These are phyloP conservation scores for Kondoa malvinella DNA, from an alignment of 768 basidiomycete genomes.

Conservation along the genomic window DNA sequence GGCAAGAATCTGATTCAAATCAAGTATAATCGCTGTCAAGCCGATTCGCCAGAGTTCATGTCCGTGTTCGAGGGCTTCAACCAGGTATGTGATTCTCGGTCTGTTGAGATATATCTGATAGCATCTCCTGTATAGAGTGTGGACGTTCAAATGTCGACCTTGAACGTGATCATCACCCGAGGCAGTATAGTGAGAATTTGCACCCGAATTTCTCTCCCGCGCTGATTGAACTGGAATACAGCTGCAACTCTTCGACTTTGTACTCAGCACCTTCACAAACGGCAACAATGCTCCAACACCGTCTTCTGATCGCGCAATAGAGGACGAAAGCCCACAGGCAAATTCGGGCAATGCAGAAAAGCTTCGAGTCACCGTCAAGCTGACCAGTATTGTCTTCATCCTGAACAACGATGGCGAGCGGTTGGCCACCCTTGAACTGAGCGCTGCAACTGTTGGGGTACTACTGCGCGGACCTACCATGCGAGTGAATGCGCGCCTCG, in stretches of 20 bases:
- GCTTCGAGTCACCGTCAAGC: slow-evolving; percentile 61
- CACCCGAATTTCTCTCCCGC: background rate
- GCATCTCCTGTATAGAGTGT: slow-evolving; percentile 36
- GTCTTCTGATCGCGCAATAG: background rate
- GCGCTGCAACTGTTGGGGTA: slow-evolving; percentile 71
- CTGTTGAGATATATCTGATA: background rate
- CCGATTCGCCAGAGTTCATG: slow-evolving; percentile 66
- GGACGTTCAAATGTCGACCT: slow-evolving; percentile 71
- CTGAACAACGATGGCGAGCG: slow-evolving; percentile 53
- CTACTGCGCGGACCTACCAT: slow-evolving; percentile 55
- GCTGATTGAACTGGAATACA: background rate
- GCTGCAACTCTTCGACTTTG: slow-evolving; percentile 77
- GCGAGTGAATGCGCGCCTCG: slow-evolving; percentile 61
- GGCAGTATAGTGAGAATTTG: slow-evolving; percentile 47
- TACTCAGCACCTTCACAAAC: slow-evolving; percentile 73
- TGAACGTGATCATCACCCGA: slow-evolving; percentile 72
- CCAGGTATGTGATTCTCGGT: slow-evolving; percentile 35
- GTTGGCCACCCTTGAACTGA: slow-evolving; percentile 72
- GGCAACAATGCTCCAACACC: slow-evolving; percentile 16
- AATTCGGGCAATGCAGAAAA: slow-evolving; percentile 36
- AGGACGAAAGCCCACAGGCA: background rate
- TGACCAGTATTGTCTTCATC: slow-evolving; percentile 44
- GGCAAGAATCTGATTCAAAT: slow-evolving; percentile 46
- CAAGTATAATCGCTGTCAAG: slow-evolving; percentile 61
- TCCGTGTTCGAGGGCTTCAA: slow-evolving; percentile 66